These are phyloP conservation scores for Austroboletus festivus DNA, from an alignment of 768 basidiomycete species.

Conservation along the genomic window DNA sequence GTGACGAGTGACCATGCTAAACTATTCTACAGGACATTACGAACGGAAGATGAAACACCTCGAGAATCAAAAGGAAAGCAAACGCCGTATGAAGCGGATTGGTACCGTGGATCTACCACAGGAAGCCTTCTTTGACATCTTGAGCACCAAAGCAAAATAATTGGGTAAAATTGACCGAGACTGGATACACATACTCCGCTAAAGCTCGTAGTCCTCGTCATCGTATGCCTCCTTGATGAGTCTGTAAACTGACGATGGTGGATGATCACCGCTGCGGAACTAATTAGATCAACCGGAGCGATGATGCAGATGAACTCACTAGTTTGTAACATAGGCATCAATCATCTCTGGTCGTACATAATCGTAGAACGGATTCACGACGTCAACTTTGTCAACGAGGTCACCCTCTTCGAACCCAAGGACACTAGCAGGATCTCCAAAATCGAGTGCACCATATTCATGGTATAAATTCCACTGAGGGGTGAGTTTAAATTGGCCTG, in stretches of 20 bases:
- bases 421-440: constrained; percentile 66
- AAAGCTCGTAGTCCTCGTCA: constrained; percentile 85
- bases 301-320: constrained; percentile 55
- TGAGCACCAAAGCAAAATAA: constrained; percentile 53
- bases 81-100: constrained; percentile 83
- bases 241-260: constrained; percentile 89
- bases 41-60: constrained; percentile 90
- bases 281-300: constrained; percentile 6
- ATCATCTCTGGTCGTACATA: constrained; percentile 91
- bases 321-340: constrained; percentile 93
- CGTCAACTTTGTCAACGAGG: constrained; percentile 84
- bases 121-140: constrained; percentile 91
- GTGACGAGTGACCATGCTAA: background rate
- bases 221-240: constrained; percentile 94
- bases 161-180: background rate
- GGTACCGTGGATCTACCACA: constrained; percentile 90
- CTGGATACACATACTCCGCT: constrained; percentile 3
- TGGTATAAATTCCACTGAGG: constrained; percentile 88
- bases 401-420: constrained; percentile 74
- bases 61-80: constrained; percentile 90
- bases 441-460: constrained; percentile 80
- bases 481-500: constrained; percentile 95
- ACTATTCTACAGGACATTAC: constrained; percentile 61
- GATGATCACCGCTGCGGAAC: constrained; percentile 80
- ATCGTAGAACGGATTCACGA: constrained; percentile 95